Conservation (phyloP, 2,329 filamentous ascomycete species). For the Penicillium sclerotiorum region DNA sequence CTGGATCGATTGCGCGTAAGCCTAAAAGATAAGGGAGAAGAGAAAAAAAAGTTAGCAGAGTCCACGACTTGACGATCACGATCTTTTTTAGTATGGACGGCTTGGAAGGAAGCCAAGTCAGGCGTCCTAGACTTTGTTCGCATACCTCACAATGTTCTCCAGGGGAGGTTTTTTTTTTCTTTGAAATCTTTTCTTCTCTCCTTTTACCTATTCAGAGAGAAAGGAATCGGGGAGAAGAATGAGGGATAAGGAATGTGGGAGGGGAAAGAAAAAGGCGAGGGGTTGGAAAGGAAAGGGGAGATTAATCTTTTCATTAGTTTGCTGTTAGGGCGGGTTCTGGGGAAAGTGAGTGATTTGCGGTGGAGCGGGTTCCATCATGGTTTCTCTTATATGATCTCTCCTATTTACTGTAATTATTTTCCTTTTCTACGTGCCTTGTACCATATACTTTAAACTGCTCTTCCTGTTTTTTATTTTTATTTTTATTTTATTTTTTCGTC, state of each 20-base stretch:
- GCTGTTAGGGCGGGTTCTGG: slow-evolving; percentile 14
- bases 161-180: background rate
- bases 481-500: too few relatives aligned
- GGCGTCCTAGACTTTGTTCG: slow-evolving; percentile 2
- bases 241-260: slow-evolving; percentile 3
- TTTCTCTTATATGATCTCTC: background rate
- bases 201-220: background rate
- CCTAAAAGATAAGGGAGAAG: background rate
- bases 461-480: too few relatives aligned
- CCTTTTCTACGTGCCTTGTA: too few relatives aligned
- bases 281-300: slow-evolving; percentile 6
- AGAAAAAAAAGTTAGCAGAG: background rate
- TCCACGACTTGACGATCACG: too few relatives aligned
- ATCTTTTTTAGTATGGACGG: too few relatives aligned
- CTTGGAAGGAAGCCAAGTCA: too few relatives aligned
- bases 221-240: slow-evolving; percentile 5
- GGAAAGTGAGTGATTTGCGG: background rate
- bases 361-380: background rate
- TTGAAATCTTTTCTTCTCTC: background rate
- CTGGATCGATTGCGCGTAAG: background rate
- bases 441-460: too few relatives aligned
- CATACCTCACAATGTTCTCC: slow-evolving; percentile 4
- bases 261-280: background rate
- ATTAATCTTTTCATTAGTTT: slow-evolving; percentile 22
- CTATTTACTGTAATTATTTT: background rate